A percentile compares a stretch with the other conserved stretches of the same genome.
Evolutionary conservation across 2,329 filamentous ascomycete species (phyloP).

Genomic region (Aureobasidium sp.): DNA sequence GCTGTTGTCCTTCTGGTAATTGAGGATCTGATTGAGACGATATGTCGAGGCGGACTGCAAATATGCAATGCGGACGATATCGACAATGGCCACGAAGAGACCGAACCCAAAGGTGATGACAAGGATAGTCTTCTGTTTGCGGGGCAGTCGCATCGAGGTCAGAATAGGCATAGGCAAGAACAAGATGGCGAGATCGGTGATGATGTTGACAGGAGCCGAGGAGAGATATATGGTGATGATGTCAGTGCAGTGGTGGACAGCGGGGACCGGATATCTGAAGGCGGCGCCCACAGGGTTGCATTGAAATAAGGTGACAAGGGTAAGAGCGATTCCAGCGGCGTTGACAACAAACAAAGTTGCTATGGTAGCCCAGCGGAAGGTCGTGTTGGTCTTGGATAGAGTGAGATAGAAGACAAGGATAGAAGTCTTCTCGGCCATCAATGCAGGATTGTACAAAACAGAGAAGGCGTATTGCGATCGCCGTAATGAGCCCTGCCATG

Average conservation of each 20-base stretch:
- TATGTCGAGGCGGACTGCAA: conserved; percentile 62
- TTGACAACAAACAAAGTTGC: conserved; percentile 71
- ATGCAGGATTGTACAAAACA: conserved; percentile 67
- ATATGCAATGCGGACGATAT: conserved; percentile 85
- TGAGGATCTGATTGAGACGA: conserved; percentile 37
- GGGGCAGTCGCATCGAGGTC: conserved; percentile 76
- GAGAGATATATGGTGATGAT: conserved; percentile 59
- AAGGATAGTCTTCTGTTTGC: conserved; percentile 79
- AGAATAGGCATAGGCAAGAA: conserved; percentile 83
- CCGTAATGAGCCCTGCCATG: conserved; percentile 49
- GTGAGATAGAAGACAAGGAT: conserved; percentile 85
- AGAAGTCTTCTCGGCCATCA: conserved; percentile 91
- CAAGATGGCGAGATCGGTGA: conserved; percentile 82
- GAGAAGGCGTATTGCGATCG: conserved; percentile 54
- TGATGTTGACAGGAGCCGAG: conserved; percentile 83
- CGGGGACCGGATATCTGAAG: conserved; percentile 46
- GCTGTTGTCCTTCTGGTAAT: conserved; percentile 21
- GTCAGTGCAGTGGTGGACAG: conserved; percentile 49
- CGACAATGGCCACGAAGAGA: conserved; percentile 79
- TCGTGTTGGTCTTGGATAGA: conserved; percentile 68
- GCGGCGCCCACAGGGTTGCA: conserved; percentile 68
- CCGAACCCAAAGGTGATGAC: conserved; percentile 81
- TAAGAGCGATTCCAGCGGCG: conserved; percentile 67
- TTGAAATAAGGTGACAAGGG: conserved; percentile 81
- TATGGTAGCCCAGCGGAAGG: conserved; percentile 79